phyloP scores from a whole-genome alignment of 2,329 filamentous ascomycete species.

The Diaporthe sp. region DNA sequence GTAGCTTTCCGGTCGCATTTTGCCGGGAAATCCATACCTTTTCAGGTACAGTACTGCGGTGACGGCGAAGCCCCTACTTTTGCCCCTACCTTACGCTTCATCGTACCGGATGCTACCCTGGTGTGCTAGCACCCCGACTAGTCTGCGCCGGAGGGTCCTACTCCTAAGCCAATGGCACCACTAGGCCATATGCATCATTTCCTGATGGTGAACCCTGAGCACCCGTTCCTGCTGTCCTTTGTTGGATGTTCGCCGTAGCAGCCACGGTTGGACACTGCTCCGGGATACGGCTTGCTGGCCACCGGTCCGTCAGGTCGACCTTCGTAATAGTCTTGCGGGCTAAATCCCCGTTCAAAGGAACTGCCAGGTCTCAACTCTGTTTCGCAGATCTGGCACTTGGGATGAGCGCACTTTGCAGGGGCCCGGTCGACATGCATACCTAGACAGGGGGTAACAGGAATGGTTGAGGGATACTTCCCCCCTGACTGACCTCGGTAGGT shows the following conservation, averaged over 20 bases:
- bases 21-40: constrained; percentile 21
- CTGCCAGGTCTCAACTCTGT: constrained; percentile 33
- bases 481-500: constrained; percentile 22
- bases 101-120: constrained; percentile 31
- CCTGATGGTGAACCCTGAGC: neutral
- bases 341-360: constrained; percentile 17
- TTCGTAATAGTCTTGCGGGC: constrained; percentile 1
- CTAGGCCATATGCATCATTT: constrained; percentile 20
- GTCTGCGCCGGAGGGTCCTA: neutral
- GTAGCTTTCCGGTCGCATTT: constrained; percentile 16
- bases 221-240: neutral
- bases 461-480: neutral
- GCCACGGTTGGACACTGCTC: neutral
- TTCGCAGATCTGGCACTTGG: constrained; percentile 30
- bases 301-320: neutral
- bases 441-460: neutral
- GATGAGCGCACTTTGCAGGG: constrained; percentile 22
- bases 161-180: neutral
- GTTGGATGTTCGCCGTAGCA: neutral
- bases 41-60: constrained; percentile 25
- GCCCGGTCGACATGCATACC: constrained; percentile 20
- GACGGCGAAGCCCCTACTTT: constrained; percentile 9
- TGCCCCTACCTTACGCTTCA: constrained; percentile 11
- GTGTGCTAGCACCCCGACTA: constrained; percentile 8
- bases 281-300: neutral